Base-by-base conservation (phyloP, 345 rosid species). In the Gynandropsis gynandra region DNA sequence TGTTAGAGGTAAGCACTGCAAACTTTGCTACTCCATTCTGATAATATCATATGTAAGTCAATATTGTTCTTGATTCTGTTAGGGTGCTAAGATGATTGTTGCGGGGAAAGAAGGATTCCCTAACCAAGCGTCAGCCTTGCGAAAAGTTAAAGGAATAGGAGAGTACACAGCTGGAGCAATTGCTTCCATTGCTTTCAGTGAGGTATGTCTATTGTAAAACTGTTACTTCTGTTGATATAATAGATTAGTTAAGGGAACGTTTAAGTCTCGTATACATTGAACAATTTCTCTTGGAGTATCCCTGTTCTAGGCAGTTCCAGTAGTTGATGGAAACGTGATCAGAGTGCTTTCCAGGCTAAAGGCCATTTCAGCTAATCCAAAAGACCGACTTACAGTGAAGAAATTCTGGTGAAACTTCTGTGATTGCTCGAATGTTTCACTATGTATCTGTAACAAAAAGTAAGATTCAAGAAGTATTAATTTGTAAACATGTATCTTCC, bases 91-190 rank as follows among this genome's bases (percentile, higher is more conserved):
- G 73, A 82, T 80, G 86, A 75, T 82, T 49, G 68, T 61, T 58
- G 72, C 61, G 54, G 74, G 54, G 21, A 65, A 65, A 61, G 75
- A 56, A 15, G 74, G 80, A 41, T 80, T 82, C 69, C 90, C 90
- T 7, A 72, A 61, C 16, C 55, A 62, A 11, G 78, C 71, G 39
- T 65, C 74, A 51, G 52, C 72, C 42, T 70, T 82, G 49, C 54
- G 60, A 44, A 80, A 82, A 65, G 72, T 82, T 65, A 79, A 77
- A 29, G 86, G 90, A 50, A 82, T 82, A 52, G 90, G 90, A 58
- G 81, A 82, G 44, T 82, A 82, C 51, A 82, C 90, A 40, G 90
- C 90, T 13, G 90, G 90, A 48, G 90, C 90, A 59, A 82, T 82
- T 49, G 90, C 90, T 50, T 82, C 90, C 13, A 82, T 64, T 58